Base-by-base conservation (phyloP, 495 filamentous ascomycete species). In the Neurospora sp. region DNA sequence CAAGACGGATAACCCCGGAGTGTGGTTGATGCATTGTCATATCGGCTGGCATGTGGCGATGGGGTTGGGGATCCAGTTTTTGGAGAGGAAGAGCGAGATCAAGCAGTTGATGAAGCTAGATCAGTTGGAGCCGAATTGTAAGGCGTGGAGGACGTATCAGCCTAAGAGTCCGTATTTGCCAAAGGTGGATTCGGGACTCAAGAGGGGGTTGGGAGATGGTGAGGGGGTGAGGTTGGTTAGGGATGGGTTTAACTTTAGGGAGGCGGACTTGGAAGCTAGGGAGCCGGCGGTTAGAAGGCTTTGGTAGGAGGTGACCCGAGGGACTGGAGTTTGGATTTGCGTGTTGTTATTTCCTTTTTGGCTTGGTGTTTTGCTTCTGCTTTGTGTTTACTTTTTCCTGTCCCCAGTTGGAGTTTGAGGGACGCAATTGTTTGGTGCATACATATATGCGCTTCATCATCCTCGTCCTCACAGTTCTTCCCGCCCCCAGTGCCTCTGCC, bases 21-120 rank as follows among this genome's bases (percentile, higher is more conserved):
- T 77, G 0, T 87, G 83, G 85, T 75, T 85, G 12, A 76, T 85
- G 71, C 80, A 84, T 27, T 85, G 88, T 59, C 82, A 86, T 42
- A 84, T 87, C 47, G 86, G 80, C 7, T 88, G 86, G 86, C 87
- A 88, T 68, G 81, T 84, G 8, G 78, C 77, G 1, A 77, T 77
- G 59, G 86, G 86, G 1, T 75, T 88, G 31, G 82, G 78, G 1
- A 70, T 87, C 16, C 83, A 86, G 72, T 82, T 87, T 31, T n/a
- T 87, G 3, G 86, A 87, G 80, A 37, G 76, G 39, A 73, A 73
- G 71, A 70, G 69, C 39, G 80, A 86, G 65, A 84, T 87, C 42
- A 73, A 74, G 1, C 61, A 39, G 27, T 74, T 85, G 27, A 84
- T 80, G 44, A 74, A 85, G 72, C 59, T 75, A 12, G 75, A 75